Evolutionary conservation across 345 rosid genomes (phyloP).

Genomic region (Erucastrum elatum): DNA sequence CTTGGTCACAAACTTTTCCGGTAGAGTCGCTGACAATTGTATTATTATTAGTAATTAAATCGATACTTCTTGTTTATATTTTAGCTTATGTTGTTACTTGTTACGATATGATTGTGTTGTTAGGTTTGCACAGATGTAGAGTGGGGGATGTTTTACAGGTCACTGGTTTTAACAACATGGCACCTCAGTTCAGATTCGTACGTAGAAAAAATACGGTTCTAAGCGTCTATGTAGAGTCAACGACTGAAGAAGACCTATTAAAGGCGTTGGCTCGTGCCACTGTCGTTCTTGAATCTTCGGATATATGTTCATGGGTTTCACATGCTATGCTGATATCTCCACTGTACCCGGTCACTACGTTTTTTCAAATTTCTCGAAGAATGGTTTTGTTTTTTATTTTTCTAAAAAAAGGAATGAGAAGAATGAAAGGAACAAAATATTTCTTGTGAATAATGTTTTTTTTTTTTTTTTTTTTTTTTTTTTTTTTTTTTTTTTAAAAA

Average conservation of each 20-base stretch:
- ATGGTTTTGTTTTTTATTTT: too few species aligned
- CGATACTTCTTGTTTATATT: background rate
- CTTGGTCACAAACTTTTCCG: background rate
- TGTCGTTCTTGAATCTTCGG: background rate
- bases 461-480: too few species aligned
- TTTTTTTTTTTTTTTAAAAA: too few species aligned
- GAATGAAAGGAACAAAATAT: too few species aligned
- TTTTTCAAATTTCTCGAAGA: too few species aligned
- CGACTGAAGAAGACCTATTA: background rate
- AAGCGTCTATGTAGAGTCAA: background rate
- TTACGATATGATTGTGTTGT: background rate
- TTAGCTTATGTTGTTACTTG: background rate
- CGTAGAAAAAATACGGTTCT: background rate
- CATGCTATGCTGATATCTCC: background rate
- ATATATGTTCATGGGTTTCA: background rate
- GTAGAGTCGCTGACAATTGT: background rate
- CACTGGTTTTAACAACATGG: background rate
- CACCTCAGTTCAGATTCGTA: background rate
- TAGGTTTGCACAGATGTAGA: constrained; percentile 1
- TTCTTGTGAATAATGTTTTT: too few species aligned
- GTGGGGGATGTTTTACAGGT: background rate
- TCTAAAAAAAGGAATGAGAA: too few species aligned
- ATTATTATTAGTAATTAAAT: background rate
- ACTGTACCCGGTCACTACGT: background rate
- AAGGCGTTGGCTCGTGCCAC: background rate